Evolutionary conservation across 768 basidiomycete genomes (phyloP).

Genomic region (Floccularia luteovirens): DNA sequence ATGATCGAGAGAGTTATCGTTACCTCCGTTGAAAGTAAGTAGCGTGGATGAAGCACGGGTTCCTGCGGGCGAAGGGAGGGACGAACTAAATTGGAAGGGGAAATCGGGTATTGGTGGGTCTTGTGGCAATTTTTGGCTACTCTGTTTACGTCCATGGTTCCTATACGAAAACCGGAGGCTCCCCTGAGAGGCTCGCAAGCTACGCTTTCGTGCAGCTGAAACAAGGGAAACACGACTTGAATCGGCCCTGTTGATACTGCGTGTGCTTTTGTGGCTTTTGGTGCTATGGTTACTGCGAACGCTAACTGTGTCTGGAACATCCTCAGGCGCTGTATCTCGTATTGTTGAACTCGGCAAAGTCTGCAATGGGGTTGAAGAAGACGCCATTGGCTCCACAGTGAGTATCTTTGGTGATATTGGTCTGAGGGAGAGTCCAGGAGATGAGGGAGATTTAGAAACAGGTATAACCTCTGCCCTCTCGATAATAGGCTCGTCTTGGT

Average conservation of each 20-base stretch:
- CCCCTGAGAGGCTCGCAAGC: slow-evolving; percentile 54
- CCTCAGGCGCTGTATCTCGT: slow-evolving; percentile 14
- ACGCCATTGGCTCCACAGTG: slow-evolving; percentile 4
- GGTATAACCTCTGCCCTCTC: slow-evolving; percentile 38
- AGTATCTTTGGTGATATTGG: slow-evolving; percentile 10
- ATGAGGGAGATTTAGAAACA: slow-evolving; percentile 20
- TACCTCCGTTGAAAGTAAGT: neutral
- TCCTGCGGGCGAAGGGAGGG: slow-evolving; percentile 3
- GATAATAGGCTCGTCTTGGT: slow-evolving; percentile 32
- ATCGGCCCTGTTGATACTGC: slow-evolving; percentile 19
- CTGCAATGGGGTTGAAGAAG: slow-evolving; percentile 5
- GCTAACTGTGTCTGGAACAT: slow-evolving; percentile 29
- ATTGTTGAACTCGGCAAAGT: neutral
- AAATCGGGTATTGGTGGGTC: slow-evolving; percentile 26
- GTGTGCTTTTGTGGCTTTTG: slow-evolving; percentile 22
- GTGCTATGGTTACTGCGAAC: slow-evolving; percentile 24
- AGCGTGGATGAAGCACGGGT: slow-evolving; percentile 7
- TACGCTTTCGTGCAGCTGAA: slow-evolving; percentile 58
- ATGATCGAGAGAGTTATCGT: neutral
- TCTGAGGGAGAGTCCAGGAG: slow-evolving; percentile 10
- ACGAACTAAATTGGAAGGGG: slow-evolving; percentile 19
- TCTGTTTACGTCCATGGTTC: slow-evolving; percentile 9
- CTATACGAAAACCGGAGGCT: slow-evolving; percentile 53
- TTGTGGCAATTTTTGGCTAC: slow-evolving; percentile 10
- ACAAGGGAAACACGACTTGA: slow-evolving; percentile 34